phyloP scores from a whole-genome alignment of 1,284 basidiomycete species.

The Salmacisia buchloeana region DNA sequence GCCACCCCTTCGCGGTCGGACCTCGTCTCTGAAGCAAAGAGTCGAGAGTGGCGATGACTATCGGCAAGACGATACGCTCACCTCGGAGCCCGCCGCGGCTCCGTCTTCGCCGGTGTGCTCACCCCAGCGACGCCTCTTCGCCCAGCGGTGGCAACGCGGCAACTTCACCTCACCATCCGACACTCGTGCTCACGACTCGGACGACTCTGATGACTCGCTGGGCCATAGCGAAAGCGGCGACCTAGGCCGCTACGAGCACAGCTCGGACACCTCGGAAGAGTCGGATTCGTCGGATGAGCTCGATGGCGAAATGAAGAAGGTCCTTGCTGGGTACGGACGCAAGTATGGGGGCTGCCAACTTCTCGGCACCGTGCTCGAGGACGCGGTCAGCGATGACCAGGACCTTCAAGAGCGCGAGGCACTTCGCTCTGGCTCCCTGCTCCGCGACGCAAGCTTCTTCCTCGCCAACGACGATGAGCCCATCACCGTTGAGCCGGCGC shows the following conservation, averaged over 20 bases:
- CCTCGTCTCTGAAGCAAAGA: not conserved
- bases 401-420: not conserved
- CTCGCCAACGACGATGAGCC: not conserved
- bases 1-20: not conserved
- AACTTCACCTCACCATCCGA: not conserved
- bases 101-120: not conserved
- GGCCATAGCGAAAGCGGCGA: not conserved
- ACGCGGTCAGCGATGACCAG: not conserved
- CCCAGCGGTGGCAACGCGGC: not conserved
- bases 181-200: slow-evolving; percentile 5
- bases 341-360: not conserved
- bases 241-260: not conserved
- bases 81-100: not conserved
- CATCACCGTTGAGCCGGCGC: not conserved
- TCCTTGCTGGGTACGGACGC: not conserved
- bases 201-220: slow-evolving; percentile 1
- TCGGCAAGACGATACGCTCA: not conserved
- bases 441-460: not conserved
- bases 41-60: not conserved
- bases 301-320: not conserved
- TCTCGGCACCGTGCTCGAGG: slow-evolving; percentile 6
- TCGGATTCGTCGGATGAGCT: not conserved
- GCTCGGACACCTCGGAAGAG: not conserved
- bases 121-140: not conserved
- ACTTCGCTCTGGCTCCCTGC: not conserved